Evolutionary conservation across 805 yeast species (phyloP), one percentile per base, ranked within the genome.

Genomic region (Suhomyces xylopsoci): DNA sequence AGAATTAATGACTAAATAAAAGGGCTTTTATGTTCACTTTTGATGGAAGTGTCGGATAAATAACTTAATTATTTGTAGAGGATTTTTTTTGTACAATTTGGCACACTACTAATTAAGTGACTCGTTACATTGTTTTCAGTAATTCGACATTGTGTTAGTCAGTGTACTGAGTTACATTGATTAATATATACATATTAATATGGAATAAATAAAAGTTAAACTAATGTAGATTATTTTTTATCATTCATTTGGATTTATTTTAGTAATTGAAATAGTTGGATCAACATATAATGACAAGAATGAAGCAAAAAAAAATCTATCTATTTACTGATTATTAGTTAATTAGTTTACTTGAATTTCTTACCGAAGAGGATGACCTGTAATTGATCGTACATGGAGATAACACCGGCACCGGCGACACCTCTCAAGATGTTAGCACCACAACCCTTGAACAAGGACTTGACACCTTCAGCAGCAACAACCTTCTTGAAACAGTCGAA

Each of bases 361-460:
- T 91, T 90, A 80, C 97, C 97, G 80, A 91, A 90, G 69, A 92
- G 55, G 84, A 91, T 85, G 81, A 91, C 79, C 83, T 91, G 97
- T 78, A 91, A 82, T 83, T 91, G 96, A 80, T 92, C 97, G 84
- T 92, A 91, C 84, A 92, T 72, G 82, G 97, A 91, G 79, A 91
- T 90, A 70, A 92, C 97, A 89, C 97, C 97, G 74, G 97, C 97
- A 86, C 97, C 96, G 79, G 97, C 97, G 76, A 91, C 97, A 90
- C 97, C 97, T 88, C 97, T 91, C 80, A 91, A 85, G 85, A 91
- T 91, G 94, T 91, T 91, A 79, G 97, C 97, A 87, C 93, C 97
- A 81, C 97, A 91, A 84, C 97, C 97, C 86, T 90, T 92, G 93
- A 91, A 91, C 80, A 91, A 83, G 68, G 97, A 90, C 58, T 73